Percentiles rank a stretch among this genome's conserved stretches.
Evolutionary conservation across 2,329 filamentous ascomycete genomes (phyloP).

Genomic region (Neoscytalidium dimidiatum): DNA sequence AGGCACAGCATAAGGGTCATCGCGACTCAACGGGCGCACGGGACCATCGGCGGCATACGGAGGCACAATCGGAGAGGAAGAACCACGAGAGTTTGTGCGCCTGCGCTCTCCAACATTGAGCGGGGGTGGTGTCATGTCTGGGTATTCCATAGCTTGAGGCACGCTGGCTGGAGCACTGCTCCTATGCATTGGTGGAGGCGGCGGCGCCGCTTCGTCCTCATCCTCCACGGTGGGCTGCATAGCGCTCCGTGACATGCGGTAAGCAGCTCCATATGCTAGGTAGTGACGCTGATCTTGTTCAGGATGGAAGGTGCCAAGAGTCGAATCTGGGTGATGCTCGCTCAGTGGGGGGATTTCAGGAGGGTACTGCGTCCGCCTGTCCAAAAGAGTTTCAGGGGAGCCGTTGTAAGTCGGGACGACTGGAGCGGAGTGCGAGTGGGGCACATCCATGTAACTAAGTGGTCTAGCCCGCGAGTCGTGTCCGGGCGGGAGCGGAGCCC

Average conservation of each 20-base stretch:
- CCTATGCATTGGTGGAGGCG: slow-evolving; percentile 41
- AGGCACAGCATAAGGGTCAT: slow-evolving; percentile 26
- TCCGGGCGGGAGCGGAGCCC: slow-evolving; percentile 31
- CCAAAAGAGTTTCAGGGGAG: slow-evolving; percentile 1
- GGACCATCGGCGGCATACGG: background rate
- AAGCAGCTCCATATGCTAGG: slow-evolving; percentile 26
- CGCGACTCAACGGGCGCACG: background rate
- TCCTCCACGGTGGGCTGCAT: slow-evolving; percentile 68
- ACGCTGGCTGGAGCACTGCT: slow-evolving; percentile 31
- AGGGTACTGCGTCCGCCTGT: slow-evolving; percentile 13
- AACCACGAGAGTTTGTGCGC: slow-evolving; percentile 31
- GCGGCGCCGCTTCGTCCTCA: slow-evolving; percentile 55
- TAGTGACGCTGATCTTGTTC: slow-evolving; percentile 16
- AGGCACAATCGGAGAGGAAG: slow-evolving; percentile 17
- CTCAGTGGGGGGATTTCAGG: slow-evolving; percentile 11
- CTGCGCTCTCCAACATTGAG: slow-evolving; percentile 36
- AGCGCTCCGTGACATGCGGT: slow-evolving; percentile 47
- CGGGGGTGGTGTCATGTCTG: slow-evolving; percentile 34
- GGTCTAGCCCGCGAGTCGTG: slow-evolving; percentile 31
- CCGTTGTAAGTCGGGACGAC: slow-evolving; percentile 20
- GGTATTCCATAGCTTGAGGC: slow-evolving; percentile 23
- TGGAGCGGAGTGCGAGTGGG: slow-evolving; percentile 50
- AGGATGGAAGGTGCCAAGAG: background rate
- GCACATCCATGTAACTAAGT: slow-evolving; percentile 33
- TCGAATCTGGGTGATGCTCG: background rate